phyloP scores from a whole-genome alignment of 768 basidiomycete genomes.

The Exsudoporus frostii region DNA sequence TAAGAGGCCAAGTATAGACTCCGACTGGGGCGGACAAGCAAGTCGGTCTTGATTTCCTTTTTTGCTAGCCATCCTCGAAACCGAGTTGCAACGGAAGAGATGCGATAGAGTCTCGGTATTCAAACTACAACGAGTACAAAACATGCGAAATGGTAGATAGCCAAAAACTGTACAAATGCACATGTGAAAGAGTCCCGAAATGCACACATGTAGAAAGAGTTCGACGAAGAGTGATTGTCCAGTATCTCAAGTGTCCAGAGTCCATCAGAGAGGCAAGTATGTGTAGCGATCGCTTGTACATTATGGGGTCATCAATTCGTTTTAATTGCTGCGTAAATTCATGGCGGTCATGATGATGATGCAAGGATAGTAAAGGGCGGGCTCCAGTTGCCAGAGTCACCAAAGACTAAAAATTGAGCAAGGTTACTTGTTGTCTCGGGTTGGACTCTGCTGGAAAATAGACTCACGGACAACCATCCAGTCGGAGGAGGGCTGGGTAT shows the following conservation, averaged over 20 bases:
- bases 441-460: background rate
- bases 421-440: background rate
- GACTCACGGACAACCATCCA: slow-evolving; percentile 47
- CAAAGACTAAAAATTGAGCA: slow-evolving; percentile 38
- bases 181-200: background rate
- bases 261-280: slow-evolving; percentile 3
- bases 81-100: too few species aligned
- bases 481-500: slow-evolving; percentile 33
- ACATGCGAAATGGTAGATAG: slow-evolving; percentile 1
- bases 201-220: background rate
- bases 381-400: slow-evolving; percentile 53
- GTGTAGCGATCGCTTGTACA: slow-evolving; percentile 4
- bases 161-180: slow-evolving; percentile 2
- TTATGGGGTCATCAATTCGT: slow-evolving; percentile 12
- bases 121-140: slow-evolving; percentile 9
- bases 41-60: background rate
- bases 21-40: background rate
- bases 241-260: slow-evolving; percentile 9
- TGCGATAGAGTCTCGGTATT: background rate
- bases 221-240: slow-evolving; percentile 7
- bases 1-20: too few species aligned
- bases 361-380: slow-evolving; percentile 40
- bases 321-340: background rate
- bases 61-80: too few species aligned
- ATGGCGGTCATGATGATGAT: slow-evolving; percentile 16